These are phyloP conservation scores for Cochlearia excelsa DNA, from an alignment of 345 rosid genomes.

Conservation along the genomic window DNA sequence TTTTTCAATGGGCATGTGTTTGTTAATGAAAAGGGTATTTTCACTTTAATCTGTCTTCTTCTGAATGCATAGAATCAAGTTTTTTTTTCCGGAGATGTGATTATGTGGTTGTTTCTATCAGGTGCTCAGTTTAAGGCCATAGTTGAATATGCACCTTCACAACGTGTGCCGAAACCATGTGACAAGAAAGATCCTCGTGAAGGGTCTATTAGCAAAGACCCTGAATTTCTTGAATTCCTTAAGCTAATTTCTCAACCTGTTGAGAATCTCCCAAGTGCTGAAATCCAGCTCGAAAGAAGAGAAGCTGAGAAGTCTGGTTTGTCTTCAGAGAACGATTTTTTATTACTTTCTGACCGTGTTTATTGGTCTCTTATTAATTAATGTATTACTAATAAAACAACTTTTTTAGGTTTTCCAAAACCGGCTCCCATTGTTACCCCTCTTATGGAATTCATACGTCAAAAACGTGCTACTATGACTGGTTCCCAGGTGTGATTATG, in stretches of 20 bases:
- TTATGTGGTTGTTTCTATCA: constrained; percentile 3
- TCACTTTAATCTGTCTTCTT: background rate
- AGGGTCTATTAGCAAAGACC: constrained; percentile 62
- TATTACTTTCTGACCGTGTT: background rate
- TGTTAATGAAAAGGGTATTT: constrained; percentile 73
- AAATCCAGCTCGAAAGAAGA: constrained; percentile 61
- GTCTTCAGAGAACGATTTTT: constrained; percentile 17
- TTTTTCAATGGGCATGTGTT: constrained; percentile 71
- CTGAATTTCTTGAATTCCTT: constrained; percentile 71
- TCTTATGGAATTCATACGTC: constrained; percentile 78
- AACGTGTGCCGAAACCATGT: constrained; percentile 51
- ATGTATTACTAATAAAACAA: background rate
- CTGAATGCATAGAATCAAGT: no score
- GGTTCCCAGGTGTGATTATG: constrained; percentile 52
- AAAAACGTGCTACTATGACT: constrained; percentile 58
- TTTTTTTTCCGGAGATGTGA: constrained; percentile 10
- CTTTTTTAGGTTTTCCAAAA: constrained; percentile 43
- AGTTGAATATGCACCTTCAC: constrained; percentile 76
- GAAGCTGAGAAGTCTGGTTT: constrained; percentile 63
- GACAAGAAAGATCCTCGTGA: constrained; percentile 59
- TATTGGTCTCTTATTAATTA: background rate
- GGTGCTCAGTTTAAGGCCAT: constrained; percentile 64
- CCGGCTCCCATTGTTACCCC: constrained; percentile 60
- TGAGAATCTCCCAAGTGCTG: constrained; percentile 65
- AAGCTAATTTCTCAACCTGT: constrained; percentile 59